Evolutionary conservation across 768 basidiomycete genomes (phyloP).

Genomic region (Steccherinum ochraceum): DNA sequence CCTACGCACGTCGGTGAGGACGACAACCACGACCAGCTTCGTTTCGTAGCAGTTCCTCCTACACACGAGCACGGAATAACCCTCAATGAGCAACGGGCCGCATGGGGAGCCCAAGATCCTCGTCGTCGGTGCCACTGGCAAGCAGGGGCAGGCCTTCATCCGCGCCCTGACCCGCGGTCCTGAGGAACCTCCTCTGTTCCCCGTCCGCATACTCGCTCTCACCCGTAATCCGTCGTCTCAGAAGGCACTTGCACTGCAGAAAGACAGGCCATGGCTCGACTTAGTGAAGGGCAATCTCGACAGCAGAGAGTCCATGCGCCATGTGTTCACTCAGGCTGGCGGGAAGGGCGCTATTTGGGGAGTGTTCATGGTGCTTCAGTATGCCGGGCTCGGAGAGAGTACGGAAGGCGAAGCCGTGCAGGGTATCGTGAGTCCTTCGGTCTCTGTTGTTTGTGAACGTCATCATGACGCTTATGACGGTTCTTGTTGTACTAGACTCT

Average conservation of each 20-base stretch:
- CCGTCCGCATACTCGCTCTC: conserved; percentile 30
- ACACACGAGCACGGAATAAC: no score
- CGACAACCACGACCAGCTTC: neutral
- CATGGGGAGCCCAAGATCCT: conserved; percentile 1
- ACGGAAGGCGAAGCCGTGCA: conserved; percentile 33
- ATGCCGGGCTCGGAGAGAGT: conserved; percentile 34
- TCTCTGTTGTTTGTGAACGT: no score
- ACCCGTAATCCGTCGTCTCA: conserved; percentile 28
- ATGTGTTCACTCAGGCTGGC: conserved; percentile 30
- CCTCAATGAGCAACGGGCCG: conserved; percentile 2
- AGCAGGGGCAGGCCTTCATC: conserved; percentile 2
- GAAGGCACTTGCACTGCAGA: conserved; percentile 18
- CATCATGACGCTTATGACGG: no score
- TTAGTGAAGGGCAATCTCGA: conserved; percentile 33
- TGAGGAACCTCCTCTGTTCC: neutral
- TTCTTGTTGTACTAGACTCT: no score
- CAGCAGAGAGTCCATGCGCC: conserved; percentile 19
- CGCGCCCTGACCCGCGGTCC: conserved; percentile 3
- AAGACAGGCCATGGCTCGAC: conserved; percentile 20
- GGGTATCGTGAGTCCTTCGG: conserved; percentile 31
- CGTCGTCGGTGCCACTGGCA: conserved; percentile 6
- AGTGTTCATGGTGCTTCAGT: conserved; percentile 33
- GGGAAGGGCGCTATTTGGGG: conserved; percentile 28
- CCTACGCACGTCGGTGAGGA: neutral
- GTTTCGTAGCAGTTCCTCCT: no score